A percentile compares a stretch with the other conserved stretches of the same genome.
Evolutionary conservation across 2,329 filamentous ascomycete genomes (phyloP).

Genomic region (Leptographium wingfieldii): DNA sequence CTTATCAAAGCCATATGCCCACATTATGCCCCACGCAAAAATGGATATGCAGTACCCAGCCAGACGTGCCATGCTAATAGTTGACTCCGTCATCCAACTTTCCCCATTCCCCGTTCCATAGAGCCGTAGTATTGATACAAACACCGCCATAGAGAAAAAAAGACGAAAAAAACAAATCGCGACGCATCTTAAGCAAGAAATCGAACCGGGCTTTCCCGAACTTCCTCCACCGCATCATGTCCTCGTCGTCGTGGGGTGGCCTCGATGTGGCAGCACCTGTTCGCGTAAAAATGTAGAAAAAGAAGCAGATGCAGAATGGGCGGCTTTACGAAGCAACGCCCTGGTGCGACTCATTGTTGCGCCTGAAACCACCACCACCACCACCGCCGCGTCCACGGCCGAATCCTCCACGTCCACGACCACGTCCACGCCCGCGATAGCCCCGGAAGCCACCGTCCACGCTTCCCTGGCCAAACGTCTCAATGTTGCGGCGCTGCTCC

Average conservation of each 20-base stretch:
- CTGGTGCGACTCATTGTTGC: slow-evolving; percentile 8
- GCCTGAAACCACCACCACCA: slow-evolving; percentile 11
- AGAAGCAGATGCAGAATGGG: neutral
- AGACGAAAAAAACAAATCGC: neutral
- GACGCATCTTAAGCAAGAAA: neutral
- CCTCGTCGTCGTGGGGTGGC: neutral
- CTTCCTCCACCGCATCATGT: neutral
- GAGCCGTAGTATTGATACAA: neutral
- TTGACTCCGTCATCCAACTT: neutral
- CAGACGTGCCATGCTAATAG: neutral
- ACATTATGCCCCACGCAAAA: neutral
- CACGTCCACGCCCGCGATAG: slow-evolving; percentile 68
- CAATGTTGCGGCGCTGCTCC: slow-evolving; percentile 90
- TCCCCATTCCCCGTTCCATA: neutral
- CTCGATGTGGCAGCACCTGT: neutral
- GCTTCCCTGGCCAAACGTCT: slow-evolving; percentile 94
- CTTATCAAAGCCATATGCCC: neutral
- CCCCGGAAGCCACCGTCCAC: slow-evolving; percentile 70
- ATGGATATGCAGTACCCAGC: neutral
- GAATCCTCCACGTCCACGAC: slow-evolving; percentile 44
- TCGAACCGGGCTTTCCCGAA: neutral
- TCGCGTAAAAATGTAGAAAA: neutral
- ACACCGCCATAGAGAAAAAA: neutral
- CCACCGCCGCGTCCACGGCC: slow-evolving; percentile 23
- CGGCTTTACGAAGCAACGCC: neutral